Conservation (phyloP, 2,329 filamentous ascomycete genomes). For the Phaeoacremonium minimum region DNA sequence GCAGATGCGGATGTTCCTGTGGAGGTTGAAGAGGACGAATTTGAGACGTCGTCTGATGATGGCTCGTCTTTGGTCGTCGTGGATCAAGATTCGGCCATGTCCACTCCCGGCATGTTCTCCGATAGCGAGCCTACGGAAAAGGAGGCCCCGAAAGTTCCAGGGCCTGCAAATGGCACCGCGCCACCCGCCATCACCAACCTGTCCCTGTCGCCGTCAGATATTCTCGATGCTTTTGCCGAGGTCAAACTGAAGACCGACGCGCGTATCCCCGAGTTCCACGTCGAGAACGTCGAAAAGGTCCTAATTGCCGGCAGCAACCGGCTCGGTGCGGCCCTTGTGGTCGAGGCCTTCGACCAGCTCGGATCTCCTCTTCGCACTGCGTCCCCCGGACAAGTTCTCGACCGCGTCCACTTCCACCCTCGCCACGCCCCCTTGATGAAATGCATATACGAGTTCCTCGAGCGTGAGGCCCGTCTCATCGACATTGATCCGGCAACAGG, state of each 20-base stretch:
- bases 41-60: not conserved
- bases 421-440: slow-evolving; percentile 22
- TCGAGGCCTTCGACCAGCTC: slow-evolving; percentile 29
- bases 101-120: not conserved
- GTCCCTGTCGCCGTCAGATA: not conserved
- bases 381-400: slow-evolving; percentile 15
- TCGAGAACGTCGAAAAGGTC: slow-evolving; percentile 18
- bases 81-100: not conserved
- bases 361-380: slow-evolving; percentile 17
- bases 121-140: not conserved
- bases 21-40: not conserved
- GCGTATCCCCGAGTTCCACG: not conserved
- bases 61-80: not conserved
- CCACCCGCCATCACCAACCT: slow-evolving; percentile 1
- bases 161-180: not conserved
- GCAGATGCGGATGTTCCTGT: not conserved
- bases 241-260: slow-evolving; percentile 1
- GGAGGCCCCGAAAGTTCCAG: too few species aligned
- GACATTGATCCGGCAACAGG: slow-evolving; percentile 8
- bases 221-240: slow-evolving; percentile 1
- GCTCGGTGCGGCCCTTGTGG: slow-evolving; percentile 19
- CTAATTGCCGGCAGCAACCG: slow-evolving; percentile 15
- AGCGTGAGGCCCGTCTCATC: slow-evolving; percentile 21
- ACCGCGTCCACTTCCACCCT: slow-evolving; percentile 16
- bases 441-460: slow-evolving; percentile 26